phyloP scores from a whole-genome alignment of 1,284 basidiomycete species.

The Puccinia horiana region DNA sequence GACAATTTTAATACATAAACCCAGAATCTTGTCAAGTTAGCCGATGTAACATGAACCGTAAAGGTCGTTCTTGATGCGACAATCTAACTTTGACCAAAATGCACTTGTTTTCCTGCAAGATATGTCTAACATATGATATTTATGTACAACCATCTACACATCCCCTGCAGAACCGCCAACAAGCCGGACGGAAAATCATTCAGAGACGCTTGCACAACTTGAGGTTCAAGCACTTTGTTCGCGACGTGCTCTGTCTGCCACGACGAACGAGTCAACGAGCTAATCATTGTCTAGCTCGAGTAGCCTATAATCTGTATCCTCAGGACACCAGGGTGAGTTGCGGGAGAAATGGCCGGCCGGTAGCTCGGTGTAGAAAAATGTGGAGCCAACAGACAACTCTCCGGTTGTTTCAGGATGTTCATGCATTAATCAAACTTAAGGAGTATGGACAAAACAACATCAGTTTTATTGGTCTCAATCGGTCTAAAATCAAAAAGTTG shows the following conservation, averaged over 20 bases:
- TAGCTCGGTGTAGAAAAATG: not conserved
- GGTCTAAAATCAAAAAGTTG: not conserved
- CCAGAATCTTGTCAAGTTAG: not conserved
- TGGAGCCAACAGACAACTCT: not conserved
- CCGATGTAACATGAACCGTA: not conserved
- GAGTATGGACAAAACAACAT: not conserved
- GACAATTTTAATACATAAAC: not conserved
- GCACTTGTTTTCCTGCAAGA: not conserved
- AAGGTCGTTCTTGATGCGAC: slow-evolving; percentile 9
- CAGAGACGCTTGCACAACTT: not conserved
- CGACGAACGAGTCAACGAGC: not conserved
- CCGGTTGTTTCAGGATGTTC: not conserved
- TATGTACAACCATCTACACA: not conserved
- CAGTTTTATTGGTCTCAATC: not conserved
- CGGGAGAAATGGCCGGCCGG: not conserved
- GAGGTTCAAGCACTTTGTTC: not conserved
- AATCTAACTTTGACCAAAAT: not conserved
- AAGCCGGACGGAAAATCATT: not conserved
- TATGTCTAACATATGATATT: not conserved
- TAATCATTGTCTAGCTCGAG: not conserved
- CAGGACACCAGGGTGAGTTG: not conserved
- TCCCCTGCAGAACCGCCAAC: not conserved
- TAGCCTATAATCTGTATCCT: no score
- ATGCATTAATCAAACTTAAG: not conserved
- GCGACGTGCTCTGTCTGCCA: not conserved